Base-by-base conservation (phyloP, 148 eudicot species). In the Cornus controversa region DNA sequence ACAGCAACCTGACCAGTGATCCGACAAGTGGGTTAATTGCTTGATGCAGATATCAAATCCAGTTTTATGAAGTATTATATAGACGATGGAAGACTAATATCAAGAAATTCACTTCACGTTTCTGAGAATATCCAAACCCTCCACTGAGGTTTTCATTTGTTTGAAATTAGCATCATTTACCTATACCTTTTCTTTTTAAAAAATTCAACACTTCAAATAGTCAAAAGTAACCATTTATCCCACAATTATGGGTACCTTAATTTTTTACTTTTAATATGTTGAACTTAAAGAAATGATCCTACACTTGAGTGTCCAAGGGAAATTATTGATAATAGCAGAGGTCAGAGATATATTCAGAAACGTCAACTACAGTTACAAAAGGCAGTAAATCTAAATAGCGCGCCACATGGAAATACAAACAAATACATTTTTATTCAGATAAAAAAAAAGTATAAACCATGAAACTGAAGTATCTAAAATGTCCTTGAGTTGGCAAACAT, bases 21-120 rank as follows among this genome's bases (percentile, higher is more conserved):
- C 15, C 57, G n/a, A 40, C 53, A 10, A 15, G 15, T 34, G 23
- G 67, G 22, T 60, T 14, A 40, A 31, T 14, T 31, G 28, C 34
- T 34, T 10, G 60, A 67, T 54, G 20, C 37, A 24, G 25, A 28
- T 67, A 23, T 34, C 23, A 54, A 8, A 69, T 78, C 42, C 69
- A 70, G 26, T 36, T 42, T 69, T n/a, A 23, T 31, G 8, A 54
- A 42, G 9, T 34, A 15, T 77, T 40, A 73, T 37, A 36, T 16
- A 31, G 42, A 62, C 45, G 36, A 70, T 27, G 54, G 16, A 70
- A 78, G 31, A 47, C 10, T 18, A 66, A 66, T 23, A 76, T 68
- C 73, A 76, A 76, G 65, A 6, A 10, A 65, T 65, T 65, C 45
- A 13, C 4, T 50, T 15, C 2, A 50, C 18, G 0, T 60, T 4